These are phyloP conservation scores for Scortechinia acanthostroma DNA, from an alignment of 2,329 filamentous ascomycete species.

Conservation along the genomic window DNA sequence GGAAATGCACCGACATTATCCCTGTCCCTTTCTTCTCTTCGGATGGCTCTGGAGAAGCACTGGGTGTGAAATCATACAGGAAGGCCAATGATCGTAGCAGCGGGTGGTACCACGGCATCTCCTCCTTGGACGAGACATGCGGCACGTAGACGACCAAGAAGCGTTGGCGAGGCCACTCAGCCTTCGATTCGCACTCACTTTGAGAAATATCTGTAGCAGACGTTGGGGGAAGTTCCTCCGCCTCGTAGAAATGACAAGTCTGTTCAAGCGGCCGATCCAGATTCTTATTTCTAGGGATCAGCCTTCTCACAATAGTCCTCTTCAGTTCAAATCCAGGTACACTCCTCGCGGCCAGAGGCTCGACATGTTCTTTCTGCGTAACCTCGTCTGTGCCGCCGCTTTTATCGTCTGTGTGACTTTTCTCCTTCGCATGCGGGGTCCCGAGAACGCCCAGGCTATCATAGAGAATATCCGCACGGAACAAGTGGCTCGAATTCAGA, in stretches of 20 bases:
- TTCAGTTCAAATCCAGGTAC: conserved; percentile 31
- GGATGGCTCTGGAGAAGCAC: conserved; percentile 14
- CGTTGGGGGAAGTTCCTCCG: conserved; percentile 13
- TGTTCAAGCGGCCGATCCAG: conserved; percentile 73
- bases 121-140: conserved; percentile 50
- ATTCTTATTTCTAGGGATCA: conserved; percentile 76
- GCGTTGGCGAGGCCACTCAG: too few species aligned
- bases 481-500: conserved; percentile 70
- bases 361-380: too few species aligned
- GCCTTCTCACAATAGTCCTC: conserved; percentile 64
- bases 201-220: conserved; percentile 7
- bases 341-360: conserved; percentile 14
- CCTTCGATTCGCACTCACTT: too few species aligned
- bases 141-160: conserved; percentile 72
- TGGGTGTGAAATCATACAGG: conserved; percentile 55
- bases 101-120: conserved; percentile 85
- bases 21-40: conserved; percentile 17
- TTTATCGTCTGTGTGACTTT: conserved; percentile 20
- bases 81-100: conserved; percentile 69
- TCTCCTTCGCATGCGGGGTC: conserved; percentile 17
- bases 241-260: conserved; percentile 67
- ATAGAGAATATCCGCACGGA: conserved; percentile 69
- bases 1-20: conserved; percentile 51
- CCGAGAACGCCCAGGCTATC: conserved; percentile 29
- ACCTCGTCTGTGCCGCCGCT: conserved; percentile 34